Base-by-base conservation (phyloP, 495 filamentous ascomycete species). In the Penicillium ochrochloron region DNA sequence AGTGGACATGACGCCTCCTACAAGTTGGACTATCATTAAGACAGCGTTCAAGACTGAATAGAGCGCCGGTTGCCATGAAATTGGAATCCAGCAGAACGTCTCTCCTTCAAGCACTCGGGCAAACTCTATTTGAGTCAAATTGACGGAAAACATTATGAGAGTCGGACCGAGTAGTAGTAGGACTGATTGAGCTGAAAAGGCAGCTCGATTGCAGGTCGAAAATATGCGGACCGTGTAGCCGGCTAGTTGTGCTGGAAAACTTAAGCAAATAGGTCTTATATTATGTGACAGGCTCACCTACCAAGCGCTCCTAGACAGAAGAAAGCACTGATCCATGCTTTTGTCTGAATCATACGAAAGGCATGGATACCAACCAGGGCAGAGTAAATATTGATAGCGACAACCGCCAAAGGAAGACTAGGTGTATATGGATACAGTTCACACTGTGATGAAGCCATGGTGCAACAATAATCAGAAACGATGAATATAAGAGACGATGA, bases 121-220 rank as follows among this genome's bases (percentile, higher is more conserved):
- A 34, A 65, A 60, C 5, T 56, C 27, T 15, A 42, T 60, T 7
- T 62, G 58, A 1, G 29, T 66, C 31, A 62, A 8, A 17, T 66
- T 59, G 59, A 66, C 66, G 11, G 65, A 64, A 2, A 67, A 52
- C 61, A 64, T 67, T 8, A 57, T 60, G 25, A 67, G 25, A 19
- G 61, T 67, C 8, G 62, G 62, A 14, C 62, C 62, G 7, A 65
- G 48, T 55, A 65, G 29, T 17, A 65, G 27, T 2, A 60, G 25
- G 7, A 65, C 39, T 2, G 61, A 56, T 63, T 60, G 65, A 27
- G 42, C 34, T 17, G 52, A 51, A n/a, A 61, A 67, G 12, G 61
- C 51, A 12, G 25, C 62, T 12, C 57, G 29, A 42, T 57, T 64
- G 34, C 61, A 56, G 1, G 52, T 48, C 1, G 60, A 57, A 15